Evolutionary conservation across 345 rosid species (phyloP).

Genomic region (Dipteronia dyeriana): DNA sequence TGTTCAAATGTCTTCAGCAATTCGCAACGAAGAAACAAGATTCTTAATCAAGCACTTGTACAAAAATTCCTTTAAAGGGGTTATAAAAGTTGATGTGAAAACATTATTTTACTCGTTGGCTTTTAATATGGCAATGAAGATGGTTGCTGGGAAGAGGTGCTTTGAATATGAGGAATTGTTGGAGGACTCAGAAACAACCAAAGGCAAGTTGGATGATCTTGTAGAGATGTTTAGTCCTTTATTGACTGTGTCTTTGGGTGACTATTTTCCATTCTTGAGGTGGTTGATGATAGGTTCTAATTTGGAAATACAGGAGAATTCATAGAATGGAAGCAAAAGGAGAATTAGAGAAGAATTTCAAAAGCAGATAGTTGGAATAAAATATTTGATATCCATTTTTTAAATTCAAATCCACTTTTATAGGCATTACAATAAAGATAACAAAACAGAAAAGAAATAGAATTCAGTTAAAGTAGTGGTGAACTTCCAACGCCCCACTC

Average conservation of each 20-base stretch:
- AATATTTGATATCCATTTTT: too few relatives aligned
- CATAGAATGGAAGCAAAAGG: too few relatives aligned
- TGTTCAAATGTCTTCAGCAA: neutral
- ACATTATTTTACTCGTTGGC: neutral
- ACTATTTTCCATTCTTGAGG: constrained; percentile 3
- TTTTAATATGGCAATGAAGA: neutral
- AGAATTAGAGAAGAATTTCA: too few relatives aligned
- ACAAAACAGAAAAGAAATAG: too few relatives aligned
- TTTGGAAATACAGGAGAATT: too few relatives aligned
- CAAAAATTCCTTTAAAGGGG: neutral
- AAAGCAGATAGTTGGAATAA: too few relatives aligned
- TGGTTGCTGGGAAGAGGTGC: neutral
- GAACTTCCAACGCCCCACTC: too few relatives aligned
- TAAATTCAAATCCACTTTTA: too few relatives aligned
- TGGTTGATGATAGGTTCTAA: too few relatives aligned
- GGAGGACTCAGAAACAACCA: neutral
- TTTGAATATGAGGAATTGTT: neutral
- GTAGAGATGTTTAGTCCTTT: neutral
- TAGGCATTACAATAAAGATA: too few relatives aligned
- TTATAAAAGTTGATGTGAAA: neutral
- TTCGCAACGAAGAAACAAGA: neutral
- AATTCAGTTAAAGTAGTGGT: too few relatives aligned
- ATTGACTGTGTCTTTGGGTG: neutral
- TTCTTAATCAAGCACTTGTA: neutral
- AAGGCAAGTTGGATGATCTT: neutral